Percentiles rank a stretch among this genome's conserved stretches.
Evolutionary conservation across 768 basidiomycete species (phyloP).

Genomic region (Pleurotus giganteus): DNA sequence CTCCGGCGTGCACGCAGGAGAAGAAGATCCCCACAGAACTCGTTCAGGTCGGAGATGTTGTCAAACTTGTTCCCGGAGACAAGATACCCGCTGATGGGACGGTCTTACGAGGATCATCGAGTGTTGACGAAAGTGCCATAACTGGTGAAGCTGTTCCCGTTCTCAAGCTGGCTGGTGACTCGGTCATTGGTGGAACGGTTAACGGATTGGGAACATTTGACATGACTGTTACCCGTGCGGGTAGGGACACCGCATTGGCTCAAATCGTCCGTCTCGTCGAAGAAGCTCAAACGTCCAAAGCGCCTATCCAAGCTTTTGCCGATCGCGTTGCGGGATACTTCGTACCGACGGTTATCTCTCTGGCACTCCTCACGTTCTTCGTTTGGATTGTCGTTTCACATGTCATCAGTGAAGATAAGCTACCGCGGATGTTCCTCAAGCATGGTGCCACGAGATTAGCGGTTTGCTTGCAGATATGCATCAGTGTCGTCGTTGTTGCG

Average conservation of each 20-base stretch:
- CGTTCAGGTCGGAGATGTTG: slow-evolving; percentile 88
- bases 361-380: slow-evolving; percentile 79
- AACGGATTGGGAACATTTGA: slow-evolving; percentile 98
- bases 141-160: slow-evolving; percentile 94
- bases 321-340: slow-evolving; percentile 95
- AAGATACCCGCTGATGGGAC: slow-evolving; percentile 96
- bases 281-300: slow-evolving; percentile 96
- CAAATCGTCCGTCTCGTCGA: slow-evolving; percentile 98
- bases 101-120: slow-evolving; percentile 81
- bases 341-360: slow-evolving; percentile 85
- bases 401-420: slow-evolving; percentile 47
- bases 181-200: slow-evolving; percentile 94
- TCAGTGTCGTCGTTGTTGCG: slow-evolving; percentile 96
- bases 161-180: slow-evolving; percentile 78
- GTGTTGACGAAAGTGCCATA: slow-evolving; percentile 93
- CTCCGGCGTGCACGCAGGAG: slow-evolving; percentile 75
- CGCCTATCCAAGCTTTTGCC: slow-evolving; percentile 96
- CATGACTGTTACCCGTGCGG: slow-evolving; percentile 93
- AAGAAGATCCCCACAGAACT: slow-evolving; percentile 93
- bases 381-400: slow-evolving; percentile 78
- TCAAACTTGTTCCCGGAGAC: slow-evolving; percentile 95
- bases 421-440: slow-evolving; percentile 83
- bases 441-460: slow-evolving; percentile 85
- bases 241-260: slow-evolving; percentile 92
- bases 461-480: slow-evolving; percentile 94